Evolutionary conservation across 306 rosid species (phyloP).

Genomic region (Sicyos baderoa): DNA sequence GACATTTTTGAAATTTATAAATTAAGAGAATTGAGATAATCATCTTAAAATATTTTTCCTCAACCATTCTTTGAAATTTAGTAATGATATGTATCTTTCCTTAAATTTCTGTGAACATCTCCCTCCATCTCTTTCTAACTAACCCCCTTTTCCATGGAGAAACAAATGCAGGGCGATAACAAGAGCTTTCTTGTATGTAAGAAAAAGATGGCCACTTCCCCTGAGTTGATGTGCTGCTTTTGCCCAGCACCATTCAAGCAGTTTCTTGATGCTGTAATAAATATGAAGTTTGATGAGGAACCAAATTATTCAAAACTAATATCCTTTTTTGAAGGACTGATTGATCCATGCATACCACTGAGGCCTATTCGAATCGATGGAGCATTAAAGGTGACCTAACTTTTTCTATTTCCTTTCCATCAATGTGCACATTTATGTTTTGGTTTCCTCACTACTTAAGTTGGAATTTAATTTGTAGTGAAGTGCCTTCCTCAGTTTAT

Average conservation of each 20-base stretch:
- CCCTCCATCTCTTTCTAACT: neutral
- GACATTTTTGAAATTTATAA: neutral
- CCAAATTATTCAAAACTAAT: constrained; percentile 82
- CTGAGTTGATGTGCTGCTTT: constrained; percentile 86
- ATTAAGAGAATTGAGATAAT: neutral
- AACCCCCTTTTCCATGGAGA: constrained; percentile 4
- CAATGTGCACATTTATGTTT: neutral
- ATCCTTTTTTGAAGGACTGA: constrained; percentile 70
- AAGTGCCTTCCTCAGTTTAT: constrained; percentile 17
- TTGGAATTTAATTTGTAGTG: constrained; percentile 1
- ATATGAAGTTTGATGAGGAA: constrained; percentile 88
- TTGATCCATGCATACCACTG: constrained; percentile 58
- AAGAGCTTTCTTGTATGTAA: constrained; percentile 92
- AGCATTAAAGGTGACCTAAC: constrained; percentile 61
- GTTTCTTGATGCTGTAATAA: constrained; percentile 80
- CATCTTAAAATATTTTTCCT: neutral
- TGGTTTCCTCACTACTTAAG: neutral
- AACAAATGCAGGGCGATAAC: constrained; percentile 71
- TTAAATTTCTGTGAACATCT: constrained; percentile 21
- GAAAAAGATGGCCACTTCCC: constrained; percentile 85
- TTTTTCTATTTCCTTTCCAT: neutral
- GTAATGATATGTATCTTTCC: neutral
- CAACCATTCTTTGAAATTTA: neutral
- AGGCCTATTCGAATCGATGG: constrained; percentile 90
- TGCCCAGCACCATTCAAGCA: constrained; percentile 82